These are phyloP conservation scores for Penicillium sp. DNA, from an alignment of 2,329 filamentous ascomycete genomes.

Conservation along the genomic window DNA sequence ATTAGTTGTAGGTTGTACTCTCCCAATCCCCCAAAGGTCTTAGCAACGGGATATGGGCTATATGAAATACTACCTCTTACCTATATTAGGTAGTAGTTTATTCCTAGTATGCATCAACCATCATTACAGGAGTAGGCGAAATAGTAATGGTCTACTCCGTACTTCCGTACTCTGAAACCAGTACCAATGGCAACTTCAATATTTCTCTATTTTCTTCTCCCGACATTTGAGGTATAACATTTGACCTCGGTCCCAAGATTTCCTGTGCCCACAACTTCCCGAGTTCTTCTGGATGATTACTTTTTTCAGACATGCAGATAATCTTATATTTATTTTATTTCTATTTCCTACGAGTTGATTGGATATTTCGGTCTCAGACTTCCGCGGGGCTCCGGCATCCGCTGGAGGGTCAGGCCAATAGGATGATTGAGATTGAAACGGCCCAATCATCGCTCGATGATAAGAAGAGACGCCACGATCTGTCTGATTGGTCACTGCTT, in stretches of 20 bases:
- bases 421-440: neutral
- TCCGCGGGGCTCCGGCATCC: constrained; percentile 1
- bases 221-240: neutral
- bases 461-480: constrained; percentile 21
- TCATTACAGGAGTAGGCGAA: neutral
- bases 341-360: neutral
- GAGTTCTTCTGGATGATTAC: constrained; percentile 1
- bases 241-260: neutral
- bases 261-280: neutral
- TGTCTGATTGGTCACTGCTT: constrained; percentile 11
- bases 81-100: neutral
- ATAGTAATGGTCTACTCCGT: neutral
- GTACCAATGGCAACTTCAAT: neutral
- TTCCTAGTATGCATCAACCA: neutral
- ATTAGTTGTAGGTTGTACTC: neutral
- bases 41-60: neutral
- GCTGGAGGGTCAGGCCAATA: neutral
- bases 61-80: neutral
- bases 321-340: neutral
- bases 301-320: neutral
- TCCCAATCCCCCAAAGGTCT: neutral
- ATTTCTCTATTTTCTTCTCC: neutral
- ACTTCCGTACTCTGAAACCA: neutral
- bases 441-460: constrained; percentile 15
- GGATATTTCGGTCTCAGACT: neutral